These are phyloP conservation scores for Candida odintsovae DNA, from an alignment of 805 yeast genomes.

Conservation along the genomic window DNA sequence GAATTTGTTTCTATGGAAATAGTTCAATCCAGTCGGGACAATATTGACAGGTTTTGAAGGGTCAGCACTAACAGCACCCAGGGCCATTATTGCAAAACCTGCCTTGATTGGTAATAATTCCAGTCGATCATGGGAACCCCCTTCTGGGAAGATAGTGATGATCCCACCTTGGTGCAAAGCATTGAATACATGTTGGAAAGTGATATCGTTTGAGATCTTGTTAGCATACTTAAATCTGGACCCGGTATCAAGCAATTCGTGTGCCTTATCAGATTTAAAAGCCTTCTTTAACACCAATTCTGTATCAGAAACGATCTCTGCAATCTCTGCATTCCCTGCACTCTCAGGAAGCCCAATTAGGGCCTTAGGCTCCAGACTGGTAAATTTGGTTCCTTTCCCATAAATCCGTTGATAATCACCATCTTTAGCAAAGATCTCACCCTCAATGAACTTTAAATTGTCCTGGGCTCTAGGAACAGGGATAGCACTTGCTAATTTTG, in stretches of 20 bases:
- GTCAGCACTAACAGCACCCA: constrained; percentile 81
- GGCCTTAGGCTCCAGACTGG: constrained; percentile 53
- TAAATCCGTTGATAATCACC: constrained; percentile 40
- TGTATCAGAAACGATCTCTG: constrained; percentile 62
- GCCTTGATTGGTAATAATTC: constrained; percentile 89
- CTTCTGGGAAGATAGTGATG: constrained; percentile 93
- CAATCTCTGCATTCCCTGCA: constrained; percentile 70
- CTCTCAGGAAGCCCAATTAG: constrained; percentile 72
- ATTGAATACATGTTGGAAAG: constrained; percentile 76
- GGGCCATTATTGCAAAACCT: constrained; percentile 96
- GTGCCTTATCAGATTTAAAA: constrained; percentile 47
- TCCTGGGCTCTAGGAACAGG: constrained; percentile 94
- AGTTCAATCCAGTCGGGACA: constrained; percentile 94
- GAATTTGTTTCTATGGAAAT: constrained; percentile 90
- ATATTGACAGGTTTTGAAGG: constrained; percentile 73
- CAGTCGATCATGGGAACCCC: constrained; percentile 95
- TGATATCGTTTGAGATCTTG: constrained; percentile 76
- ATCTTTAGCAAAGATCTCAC: constrained; percentile 53
- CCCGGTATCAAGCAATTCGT: constrained; percentile 47
- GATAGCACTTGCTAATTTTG: constrained; percentile 68
- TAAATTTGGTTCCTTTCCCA: constrained; percentile 66
- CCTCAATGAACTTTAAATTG: constrained; percentile 61
- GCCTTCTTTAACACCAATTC: constrained; percentile 63
- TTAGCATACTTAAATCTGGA: constrained; percentile 68
- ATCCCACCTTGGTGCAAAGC: constrained; percentile 76